Evolutionary conservation across 768 basidiomycete species (phyloP).

Genomic region (Mycena maculata): DNA sequence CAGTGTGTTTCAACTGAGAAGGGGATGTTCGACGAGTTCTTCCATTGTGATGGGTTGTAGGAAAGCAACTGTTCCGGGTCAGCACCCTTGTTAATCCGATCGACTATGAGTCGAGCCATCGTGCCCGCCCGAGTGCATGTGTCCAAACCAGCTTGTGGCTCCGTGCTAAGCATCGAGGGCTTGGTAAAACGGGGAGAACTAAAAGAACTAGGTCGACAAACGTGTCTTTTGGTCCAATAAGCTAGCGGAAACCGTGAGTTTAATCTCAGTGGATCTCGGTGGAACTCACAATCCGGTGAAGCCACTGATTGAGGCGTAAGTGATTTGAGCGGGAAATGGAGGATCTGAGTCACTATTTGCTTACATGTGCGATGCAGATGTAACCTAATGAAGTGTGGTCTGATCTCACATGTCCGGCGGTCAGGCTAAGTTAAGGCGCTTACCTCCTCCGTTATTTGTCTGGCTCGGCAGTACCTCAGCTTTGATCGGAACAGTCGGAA

Average conservation of each 20-base stretch:
- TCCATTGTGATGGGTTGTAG: slow-evolving; percentile 64
- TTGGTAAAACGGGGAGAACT: neutral
- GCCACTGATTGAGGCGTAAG: slow-evolving; percentile 48
- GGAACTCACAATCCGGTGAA: slow-evolving; percentile 56
- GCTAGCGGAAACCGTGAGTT: slow-evolving; percentile 42
- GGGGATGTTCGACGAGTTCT: slow-evolving; percentile 55
- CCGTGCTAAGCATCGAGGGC: slow-evolving; percentile 42
- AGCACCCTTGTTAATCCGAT: slow-evolving; percentile 53
- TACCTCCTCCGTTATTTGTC: slow-evolving; percentile 64
- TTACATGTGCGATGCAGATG: slow-evolving; percentile 70
- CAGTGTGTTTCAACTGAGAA: slow-evolving; percentile 58
- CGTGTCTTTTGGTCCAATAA: slow-evolving; percentile 62
- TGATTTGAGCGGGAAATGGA: neutral
- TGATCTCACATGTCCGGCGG: too few species aligned
- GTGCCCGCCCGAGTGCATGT: slow-evolving; percentile 60
- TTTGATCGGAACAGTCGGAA: neutral
- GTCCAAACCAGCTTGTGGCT: slow-evolving; percentile 67
- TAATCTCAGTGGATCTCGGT: neutral
- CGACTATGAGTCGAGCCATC: slow-evolving; percentile 62
- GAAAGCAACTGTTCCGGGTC: slow-evolving; percentile 59
- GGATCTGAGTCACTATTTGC: slow-evolving; percentile 29
- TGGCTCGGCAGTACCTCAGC: slow-evolving; percentile 30
- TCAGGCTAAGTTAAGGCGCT: slow-evolving; percentile 2
- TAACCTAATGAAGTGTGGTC: too few species aligned
- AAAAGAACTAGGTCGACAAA: neutral